Evolutionary conservation across 192 early-diverging fungal species (phyloP), one percentile per base, ranked within the genome.

Genomic region (Coemansia sp.): DNA sequence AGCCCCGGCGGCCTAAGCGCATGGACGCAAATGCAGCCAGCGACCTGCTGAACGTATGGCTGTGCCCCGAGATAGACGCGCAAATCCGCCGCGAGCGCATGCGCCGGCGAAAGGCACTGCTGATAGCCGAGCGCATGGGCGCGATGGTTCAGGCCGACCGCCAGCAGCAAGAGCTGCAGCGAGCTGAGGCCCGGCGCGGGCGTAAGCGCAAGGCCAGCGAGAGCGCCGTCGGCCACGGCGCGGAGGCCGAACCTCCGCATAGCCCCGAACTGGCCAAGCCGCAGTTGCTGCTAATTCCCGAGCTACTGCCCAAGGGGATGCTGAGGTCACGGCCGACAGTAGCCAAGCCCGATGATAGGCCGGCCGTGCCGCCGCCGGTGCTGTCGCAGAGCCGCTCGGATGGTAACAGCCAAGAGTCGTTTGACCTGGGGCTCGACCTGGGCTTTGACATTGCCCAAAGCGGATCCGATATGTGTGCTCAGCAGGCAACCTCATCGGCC

Each of bases 241-340:
- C n/a, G 14, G 8, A 34, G 31, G 20, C 14, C 1, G 11, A 23
- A 2, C 3, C 12, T 23, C 55, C 50, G 29, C 29, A 21, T 14
- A 64, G 69, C 11, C 58, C 61, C 0, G 69, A 61, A 30, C 29
- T 60, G 21, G 25, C 15, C n/a, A 45, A 23, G 20, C 70, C 70
- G 30, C 71, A 75, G 50, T 54, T 55, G 60, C 64, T 75, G 27
- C 46, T 75, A 27, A 67, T 75, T 9, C 71, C 71, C 0, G 55
- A 58, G 60, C 60, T 75, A 22, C 32, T 75, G 28, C 64, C 71
- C 19, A 67, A 67, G 47, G 64, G 55, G 25, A 66, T 75, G 59
- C 34, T 58, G 25, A 32, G 39, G 28, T 23, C 17, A 10, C 50
- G 21, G 36, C 5, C 36, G 10, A 11, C 2, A 4, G 5, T 6